phyloP scores from a whole-genome alignment of 140 eudicot genomes.

The Erigeron philadelphicus region DNA sequence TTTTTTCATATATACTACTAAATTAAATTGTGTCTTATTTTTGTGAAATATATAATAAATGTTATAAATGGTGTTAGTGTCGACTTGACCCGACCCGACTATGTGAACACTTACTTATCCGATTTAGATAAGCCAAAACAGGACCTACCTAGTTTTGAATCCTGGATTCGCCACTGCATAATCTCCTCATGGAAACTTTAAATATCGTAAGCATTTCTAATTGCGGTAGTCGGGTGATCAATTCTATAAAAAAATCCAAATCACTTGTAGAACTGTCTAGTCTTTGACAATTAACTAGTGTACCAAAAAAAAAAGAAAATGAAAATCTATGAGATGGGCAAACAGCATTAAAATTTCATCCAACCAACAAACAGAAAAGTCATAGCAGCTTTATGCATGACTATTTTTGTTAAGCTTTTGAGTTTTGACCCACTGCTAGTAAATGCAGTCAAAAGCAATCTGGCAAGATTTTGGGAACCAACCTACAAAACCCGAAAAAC shows the following conservation, averaged over 20 bases:
- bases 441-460: constrained; percentile 27
- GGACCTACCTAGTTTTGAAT: too few relatives aligned
- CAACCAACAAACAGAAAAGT: constrained; percentile 30
- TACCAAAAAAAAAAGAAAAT: background rate
- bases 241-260: too few relatives aligned
- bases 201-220: background rate
- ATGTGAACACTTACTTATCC: too few relatives aligned
- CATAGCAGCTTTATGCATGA: constrained; percentile 35
- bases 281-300: background rate
- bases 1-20: too few relatives aligned
- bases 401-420: constrained; percentile 22
- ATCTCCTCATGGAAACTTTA: too few relatives aligned
- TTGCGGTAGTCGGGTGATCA: too few relatives aligned
- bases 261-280: background rate
- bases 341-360: constrained; percentile 12
- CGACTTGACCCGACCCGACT: too few relatives aligned
- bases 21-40: too few relatives aligned
- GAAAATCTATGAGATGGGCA: background rate
- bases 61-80: too few relatives aligned
- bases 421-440: constrained; percentile 25
- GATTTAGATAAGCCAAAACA: too few relatives aligned
- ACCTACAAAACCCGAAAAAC: constrained; percentile 3
- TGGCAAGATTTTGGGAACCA: constrained; percentile 5
- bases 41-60: too few relatives aligned
- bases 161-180: too few relatives aligned